These are phyloP conservation scores for Takashimella tepidaria DNA, from an alignment of 1,284 basidiomycete genomes.

Conservation along the genomic window DNA sequence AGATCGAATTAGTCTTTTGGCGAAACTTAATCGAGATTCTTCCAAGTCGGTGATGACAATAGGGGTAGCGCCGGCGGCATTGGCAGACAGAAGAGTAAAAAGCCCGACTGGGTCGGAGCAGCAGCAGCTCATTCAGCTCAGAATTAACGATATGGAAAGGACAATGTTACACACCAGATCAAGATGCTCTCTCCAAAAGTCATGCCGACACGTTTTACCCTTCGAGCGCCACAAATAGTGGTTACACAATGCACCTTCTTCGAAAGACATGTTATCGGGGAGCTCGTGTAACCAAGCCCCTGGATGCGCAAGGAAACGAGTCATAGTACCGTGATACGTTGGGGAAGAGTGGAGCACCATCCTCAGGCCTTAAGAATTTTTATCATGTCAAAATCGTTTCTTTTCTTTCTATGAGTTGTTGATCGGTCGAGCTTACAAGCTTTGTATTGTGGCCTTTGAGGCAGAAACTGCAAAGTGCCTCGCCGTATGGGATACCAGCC, in stretches of 20 bases:
- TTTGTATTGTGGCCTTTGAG: slow-evolving; percentile 52
- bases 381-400: not conserved
- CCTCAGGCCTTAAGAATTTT: slow-evolving; percentile 31
- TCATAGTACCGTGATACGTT: slow-evolving; percentile 50
- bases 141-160: not conserved
- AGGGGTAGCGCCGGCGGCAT: slow-evolving; percentile 52
- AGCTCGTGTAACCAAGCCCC: slow-evolving; percentile 53
- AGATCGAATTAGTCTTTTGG: slow-evolving; percentile 50
- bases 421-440: slow-evolving; percentile 43
- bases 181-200: slow-evolving; percentile 49
- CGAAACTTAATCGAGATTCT: slow-evolving; percentile 51
- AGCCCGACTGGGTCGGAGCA: slow-evolving; percentile 53
- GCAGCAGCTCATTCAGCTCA: slow-evolving; percentile 22
- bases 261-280: slow-evolving; percentile 49
- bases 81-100: slow-evolving; percentile 51
- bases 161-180: slow-evolving; percentile 41
- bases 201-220: slow-evolving; percentile 51
- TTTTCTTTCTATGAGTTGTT: no score
- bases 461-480: slow-evolving; percentile 50
- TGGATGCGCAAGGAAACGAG: slow-evolving; percentile 52
- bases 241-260: slow-evolving; percentile 54
- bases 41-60: slow-evolving; percentile 54
- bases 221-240: slow-evolving; percentile 52
- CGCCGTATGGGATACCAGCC: slow-evolving; percentile 52
- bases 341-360: slow-evolving; percentile 51